These are phyloP conservation scores for Lomentospora prolificans DNA, from an alignment of 2,329 filamentous ascomycete species.

Conservation along the genomic window DNA sequence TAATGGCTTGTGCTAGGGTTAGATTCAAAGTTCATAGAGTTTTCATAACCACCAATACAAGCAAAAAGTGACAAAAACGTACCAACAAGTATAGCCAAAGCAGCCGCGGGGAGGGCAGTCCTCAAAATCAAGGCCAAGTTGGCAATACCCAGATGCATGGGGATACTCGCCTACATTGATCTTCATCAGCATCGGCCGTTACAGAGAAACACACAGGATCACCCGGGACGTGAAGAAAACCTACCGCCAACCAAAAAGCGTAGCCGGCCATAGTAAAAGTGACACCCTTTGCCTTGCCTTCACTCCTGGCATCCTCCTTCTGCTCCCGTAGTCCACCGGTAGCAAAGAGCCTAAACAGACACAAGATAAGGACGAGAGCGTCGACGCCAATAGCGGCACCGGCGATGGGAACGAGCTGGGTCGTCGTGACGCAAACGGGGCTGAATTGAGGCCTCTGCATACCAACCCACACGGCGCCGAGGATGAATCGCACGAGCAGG, in stretches of 20 bases:
- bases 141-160: slow-evolving; percentile 38
- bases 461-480: slow-evolving; percentile 45
- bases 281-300: slow-evolving; percentile 28
- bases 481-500: slow-evolving; percentile 36
- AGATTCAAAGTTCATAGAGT: slow-evolving; percentile 1
- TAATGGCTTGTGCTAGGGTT: slow-evolving; percentile 15
- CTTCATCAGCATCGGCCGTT: not conserved
- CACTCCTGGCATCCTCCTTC: slow-evolving; percentile 17
- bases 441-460: slow-evolving; percentile 42
- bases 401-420: slow-evolving; percentile 33
- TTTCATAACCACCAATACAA: not conserved
- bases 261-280: slow-evolving; percentile 32
- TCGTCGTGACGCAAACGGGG: slow-evolving; percentile 40
- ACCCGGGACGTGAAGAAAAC: slow-evolving; percentile 16
- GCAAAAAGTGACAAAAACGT: slow-evolving; percentile 16
- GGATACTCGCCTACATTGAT: slow-evolving; percentile 34
- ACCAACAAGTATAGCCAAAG: slow-evolving; percentile 40
- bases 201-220: not conserved
- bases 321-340: slow-evolving; percentile 23
- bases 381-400: slow-evolving; percentile 36
- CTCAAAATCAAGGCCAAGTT: slow-evolving; percentile 31
- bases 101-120: slow-evolving; percentile 40
- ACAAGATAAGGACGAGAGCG: slow-evolving; percentile 29
- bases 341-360: slow-evolving; percentile 32
- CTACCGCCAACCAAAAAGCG: slow-evolving; percentile 44